These are phyloP conservation scores for Penicillium sp. DNA, from an alignment of 2,329 filamentous ascomycete species.

Conservation along the genomic window DNA sequence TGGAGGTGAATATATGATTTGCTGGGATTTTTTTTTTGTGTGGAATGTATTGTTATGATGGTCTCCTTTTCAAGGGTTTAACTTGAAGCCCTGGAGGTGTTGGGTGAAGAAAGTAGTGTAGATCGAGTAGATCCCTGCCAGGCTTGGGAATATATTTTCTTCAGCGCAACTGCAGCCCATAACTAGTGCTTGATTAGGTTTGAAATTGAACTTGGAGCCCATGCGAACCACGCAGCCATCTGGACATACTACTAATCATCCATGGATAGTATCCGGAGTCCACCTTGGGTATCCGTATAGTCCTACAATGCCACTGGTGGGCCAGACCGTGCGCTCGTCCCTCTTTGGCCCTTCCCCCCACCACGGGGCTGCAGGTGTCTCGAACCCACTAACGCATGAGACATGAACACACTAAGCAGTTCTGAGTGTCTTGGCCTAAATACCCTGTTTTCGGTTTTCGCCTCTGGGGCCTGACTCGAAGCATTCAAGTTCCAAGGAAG, in stretches of 20 bases:
- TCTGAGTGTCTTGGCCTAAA: not conserved
- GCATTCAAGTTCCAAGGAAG: constrained; percentile 3
- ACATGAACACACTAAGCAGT: not conserved
- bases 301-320: too few relatives aligned
- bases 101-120: not conserved
- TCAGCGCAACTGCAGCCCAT: not conserved
- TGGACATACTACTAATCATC: too few relatives aligned
- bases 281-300: not conserved
- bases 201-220: not conserved
- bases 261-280: too few relatives aligned
- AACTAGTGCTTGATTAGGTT: not conserved
- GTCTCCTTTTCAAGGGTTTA: not conserved
- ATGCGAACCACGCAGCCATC: not conserved
- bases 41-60: too few relatives aligned
- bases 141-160: not conserved
- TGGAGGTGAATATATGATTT: too few relatives aligned
- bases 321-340: constrained; percentile 1
- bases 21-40: too few relatives aligned
- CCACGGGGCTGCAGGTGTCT: not conserved
- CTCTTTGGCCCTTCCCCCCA: not conserved
- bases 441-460: constrained; percentile 1
- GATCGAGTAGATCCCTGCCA: not conserved
- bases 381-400: not conserved
- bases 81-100: not conserved
- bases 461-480: not conserved